Evolutionary conservation across 441 rosid species (phyloP).

Genomic region (Codiaeum variegatum): DNA sequence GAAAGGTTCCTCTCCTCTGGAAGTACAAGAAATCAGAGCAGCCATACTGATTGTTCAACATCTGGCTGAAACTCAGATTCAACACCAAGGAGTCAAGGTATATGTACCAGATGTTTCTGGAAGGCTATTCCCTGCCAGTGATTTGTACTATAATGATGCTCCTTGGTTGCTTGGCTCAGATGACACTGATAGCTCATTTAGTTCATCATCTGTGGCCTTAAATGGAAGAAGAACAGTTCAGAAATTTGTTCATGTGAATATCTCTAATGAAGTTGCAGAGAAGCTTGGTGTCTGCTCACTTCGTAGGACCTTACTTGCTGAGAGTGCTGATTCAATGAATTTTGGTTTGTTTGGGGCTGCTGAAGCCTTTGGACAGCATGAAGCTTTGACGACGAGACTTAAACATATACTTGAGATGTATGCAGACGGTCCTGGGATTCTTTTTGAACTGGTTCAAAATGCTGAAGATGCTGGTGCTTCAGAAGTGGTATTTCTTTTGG

Average conservation of each 20-base stretch:
- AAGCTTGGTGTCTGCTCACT: slow-evolving; percentile 97
- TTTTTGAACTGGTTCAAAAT: slow-evolving; percentile 94
- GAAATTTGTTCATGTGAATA: slow-evolving; percentile 85
- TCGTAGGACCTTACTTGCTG: slow-evolving; percentile 94
- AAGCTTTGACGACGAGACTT: slow-evolving; percentile 94
- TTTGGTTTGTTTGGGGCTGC: slow-evolving; percentile 93
- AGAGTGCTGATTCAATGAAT: slow-evolving; percentile 98
- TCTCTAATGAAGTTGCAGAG: slow-evolving; percentile 96
- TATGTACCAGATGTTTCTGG: slow-evolving; percentile 90
- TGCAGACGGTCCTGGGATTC: slow-evolving; percentile 99
- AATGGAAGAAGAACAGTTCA: slow-evolving; percentile 68
- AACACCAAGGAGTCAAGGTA: slow-evolving; percentile 53
- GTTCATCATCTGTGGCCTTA: slow-evolving; percentile 53
- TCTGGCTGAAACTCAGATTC: slow-evolving; percentile 77
- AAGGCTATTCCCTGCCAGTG: slow-evolving; percentile 71
- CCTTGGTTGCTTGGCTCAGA: slow-evolving; percentile 94
- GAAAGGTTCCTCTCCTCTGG: slow-evolving; percentile 75
- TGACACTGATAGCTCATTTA: slow-evolving; percentile 48
- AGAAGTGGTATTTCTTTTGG: slow-evolving; percentile 88
- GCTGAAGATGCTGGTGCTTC: slow-evolving; percentile 99
- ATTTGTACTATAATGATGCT: slow-evolving; percentile 92
- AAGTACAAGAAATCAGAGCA: slow-evolving; percentile 77
- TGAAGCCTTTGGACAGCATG: slow-evolving; percentile 99
- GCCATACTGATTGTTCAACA: slow-evolving; percentile 85
- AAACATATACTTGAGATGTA: slow-evolving; percentile 99